Percentiles rank a stretch among this genome's conserved stretches.
Conservation (phyloP, 2,329 filamentous ascomycete species). For the Exophiala sp. region DNA sequence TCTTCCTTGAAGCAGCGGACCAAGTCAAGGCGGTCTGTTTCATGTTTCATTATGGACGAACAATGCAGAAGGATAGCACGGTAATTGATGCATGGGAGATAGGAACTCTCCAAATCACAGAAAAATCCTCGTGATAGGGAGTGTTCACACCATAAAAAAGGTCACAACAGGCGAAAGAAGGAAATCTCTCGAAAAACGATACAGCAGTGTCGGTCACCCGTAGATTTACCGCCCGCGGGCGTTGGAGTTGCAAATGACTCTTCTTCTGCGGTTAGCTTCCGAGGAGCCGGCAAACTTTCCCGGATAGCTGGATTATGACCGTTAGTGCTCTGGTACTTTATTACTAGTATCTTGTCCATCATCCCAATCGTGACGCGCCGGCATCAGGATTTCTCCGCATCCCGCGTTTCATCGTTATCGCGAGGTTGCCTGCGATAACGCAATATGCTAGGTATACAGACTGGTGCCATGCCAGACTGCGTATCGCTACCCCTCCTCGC, state of each 20-base stretch:
- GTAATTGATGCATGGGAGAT: slow-evolving; percentile 5
- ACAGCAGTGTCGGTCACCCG: neutral
- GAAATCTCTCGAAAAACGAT: neutral
- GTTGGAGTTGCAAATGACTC: neutral
- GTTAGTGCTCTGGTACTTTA: no score
- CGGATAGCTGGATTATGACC: neutral
- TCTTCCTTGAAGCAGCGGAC: slow-evolving; percentile 22
- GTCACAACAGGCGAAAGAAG: neutral
- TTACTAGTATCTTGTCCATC: neutral
- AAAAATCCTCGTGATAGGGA: neutral
- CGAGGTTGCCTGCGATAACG: neutral
- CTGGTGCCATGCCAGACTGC: neutral
- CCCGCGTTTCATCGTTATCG: neutral
- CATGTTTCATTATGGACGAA: slow-evolving; percentile 31
- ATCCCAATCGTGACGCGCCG: neutral
- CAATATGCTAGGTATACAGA: neutral
- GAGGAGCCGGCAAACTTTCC: neutral
- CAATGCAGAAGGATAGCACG: neutral
- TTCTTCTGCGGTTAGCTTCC: neutral
- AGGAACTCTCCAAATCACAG: no score
- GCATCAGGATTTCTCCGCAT: neutral
- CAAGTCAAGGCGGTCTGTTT: slow-evolving; percentile 33
- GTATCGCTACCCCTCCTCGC: neutral
- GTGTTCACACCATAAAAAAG: neutral
- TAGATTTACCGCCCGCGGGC: neutral